These are phyloP conservation scores for Hypholoma sublateritium DNA, from an alignment of 768 basidiomycete genomes.

Conservation along the genomic window DNA sequence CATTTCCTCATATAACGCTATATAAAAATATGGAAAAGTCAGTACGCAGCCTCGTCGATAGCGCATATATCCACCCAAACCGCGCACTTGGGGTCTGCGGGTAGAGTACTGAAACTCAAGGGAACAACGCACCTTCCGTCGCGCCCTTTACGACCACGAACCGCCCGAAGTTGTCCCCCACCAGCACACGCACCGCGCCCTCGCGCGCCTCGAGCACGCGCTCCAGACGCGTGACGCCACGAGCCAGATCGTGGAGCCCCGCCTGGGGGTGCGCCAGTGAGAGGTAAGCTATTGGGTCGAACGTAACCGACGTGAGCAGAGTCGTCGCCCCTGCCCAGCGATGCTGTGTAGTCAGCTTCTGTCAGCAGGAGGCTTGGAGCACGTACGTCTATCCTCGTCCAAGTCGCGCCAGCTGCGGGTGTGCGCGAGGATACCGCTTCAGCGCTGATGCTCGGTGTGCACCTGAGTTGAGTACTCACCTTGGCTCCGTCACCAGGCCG, in stretches of 20 bases:
- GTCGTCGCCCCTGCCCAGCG: constrained; percentile 64
- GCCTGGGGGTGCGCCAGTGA: constrained; percentile 92
- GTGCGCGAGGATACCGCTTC: neutral
- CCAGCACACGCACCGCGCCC: constrained; percentile 88
- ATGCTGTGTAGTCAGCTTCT: neutral
- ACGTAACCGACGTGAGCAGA: constrained; percentile 86
- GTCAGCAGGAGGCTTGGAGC: neutral
- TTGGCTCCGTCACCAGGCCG: constrained; percentile 57
- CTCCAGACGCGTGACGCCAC: constrained; percentile 70
- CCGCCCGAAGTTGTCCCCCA: constrained; percentile 96
- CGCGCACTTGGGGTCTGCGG: neutral
- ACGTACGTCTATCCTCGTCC: constrained; percentile 80
- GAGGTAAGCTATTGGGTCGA: constrained; percentile 92
- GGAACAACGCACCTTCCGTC: constrained; percentile 68
- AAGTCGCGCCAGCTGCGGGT: constrained; percentile 55
- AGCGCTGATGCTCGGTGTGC: constrained; percentile 7
- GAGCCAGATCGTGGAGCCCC: constrained; percentile 84
- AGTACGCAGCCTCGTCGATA: neutral
- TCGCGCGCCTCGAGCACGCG: constrained; percentile 83
- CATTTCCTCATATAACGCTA: constrained; percentile 92
- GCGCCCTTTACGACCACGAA: constrained; percentile 96
- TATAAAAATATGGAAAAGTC: neutral
- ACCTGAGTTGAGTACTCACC: constrained; percentile 29
- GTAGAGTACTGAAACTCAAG: neutral
- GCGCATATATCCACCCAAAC: neutral